Evolutionary conservation across 75 land plant species (phyloP).

Genomic region (Sequoiadendron giganteum): DNA sequence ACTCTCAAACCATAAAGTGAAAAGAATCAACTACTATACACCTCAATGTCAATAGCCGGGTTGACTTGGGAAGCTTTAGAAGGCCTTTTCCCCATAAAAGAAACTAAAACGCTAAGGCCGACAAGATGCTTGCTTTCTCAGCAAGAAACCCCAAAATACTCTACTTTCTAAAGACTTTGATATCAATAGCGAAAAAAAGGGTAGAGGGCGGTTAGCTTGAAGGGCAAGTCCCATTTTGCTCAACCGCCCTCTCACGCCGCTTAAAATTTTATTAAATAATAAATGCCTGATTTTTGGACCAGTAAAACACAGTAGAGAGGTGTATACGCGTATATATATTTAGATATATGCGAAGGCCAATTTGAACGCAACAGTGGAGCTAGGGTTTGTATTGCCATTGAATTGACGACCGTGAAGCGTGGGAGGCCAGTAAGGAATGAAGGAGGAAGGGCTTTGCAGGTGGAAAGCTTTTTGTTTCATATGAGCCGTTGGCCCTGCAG

Average conservation of each 20-base stretch:
- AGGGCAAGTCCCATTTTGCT: background rate
- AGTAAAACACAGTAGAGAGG: background rate
- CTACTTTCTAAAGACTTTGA: background rate
- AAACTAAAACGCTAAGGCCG: background rate
- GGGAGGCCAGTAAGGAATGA: slow-evolving; percentile 13
- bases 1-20: too few relatives aligned
- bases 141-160: background rate
- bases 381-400: background rate
- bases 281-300: background rate
- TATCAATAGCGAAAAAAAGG: background rate
- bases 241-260: background rate
- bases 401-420: background rate
- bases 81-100: background rate
- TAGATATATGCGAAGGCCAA: background rate
- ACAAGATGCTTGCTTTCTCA: background rate
- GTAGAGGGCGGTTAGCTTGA: slow-evolving; percentile 4
- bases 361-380: background rate
- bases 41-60: background rate
- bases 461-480: background rate
- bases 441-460: slow-evolving; percentile 13
- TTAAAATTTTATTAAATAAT: too few relatives aligned
- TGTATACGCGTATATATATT: background rate
- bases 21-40: too few relatives aligned
- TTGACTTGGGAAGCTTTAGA: background rate
- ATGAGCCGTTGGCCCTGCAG: slow-evolving; percentile 11